A percentile compares a stretch with the other conserved stretches of the same genome.
Conservation (phyloP, 1,284 basidiomycete species). For the Tilletia caries region DNA sequence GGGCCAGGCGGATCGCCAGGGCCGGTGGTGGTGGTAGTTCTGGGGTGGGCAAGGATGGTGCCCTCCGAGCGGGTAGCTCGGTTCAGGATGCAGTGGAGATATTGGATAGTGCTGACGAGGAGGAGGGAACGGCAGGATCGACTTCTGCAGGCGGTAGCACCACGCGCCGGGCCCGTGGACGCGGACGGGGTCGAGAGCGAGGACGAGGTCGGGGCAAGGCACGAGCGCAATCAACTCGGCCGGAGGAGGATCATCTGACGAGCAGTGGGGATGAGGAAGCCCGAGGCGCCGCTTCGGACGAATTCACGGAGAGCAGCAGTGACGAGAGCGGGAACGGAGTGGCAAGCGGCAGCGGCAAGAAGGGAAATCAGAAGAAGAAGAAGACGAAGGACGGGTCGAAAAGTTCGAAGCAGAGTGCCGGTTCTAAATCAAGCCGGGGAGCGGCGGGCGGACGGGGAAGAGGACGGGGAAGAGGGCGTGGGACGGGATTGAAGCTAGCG, state of each 20-base stretch:
- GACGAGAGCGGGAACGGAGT: neutral
- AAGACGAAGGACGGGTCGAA: neutral
- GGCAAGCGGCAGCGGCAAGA: neutral
- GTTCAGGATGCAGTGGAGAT: neutral
- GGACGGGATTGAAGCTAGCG: neutral
- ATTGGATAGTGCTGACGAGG: neutral
- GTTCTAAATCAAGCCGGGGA: neutral
- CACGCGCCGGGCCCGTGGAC: neutral
- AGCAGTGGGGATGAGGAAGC: conserved; percentile 3
- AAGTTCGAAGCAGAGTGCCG: neutral
- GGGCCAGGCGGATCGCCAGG: neutral
- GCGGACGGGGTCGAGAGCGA: neutral
- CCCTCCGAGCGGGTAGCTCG: neutral
- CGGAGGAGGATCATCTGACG: neutral
- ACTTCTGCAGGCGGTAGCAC: neutral
- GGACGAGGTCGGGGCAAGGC: neutral
- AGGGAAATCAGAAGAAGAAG: neutral
- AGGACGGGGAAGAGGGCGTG: neutral
- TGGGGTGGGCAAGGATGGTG: neutral
- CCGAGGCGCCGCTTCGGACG: neutral
- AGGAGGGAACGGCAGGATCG: neutral
- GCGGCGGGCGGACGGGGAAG: neutral
- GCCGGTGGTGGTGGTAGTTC: too few relatives aligned
- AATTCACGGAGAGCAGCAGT: conserved; percentile 6
- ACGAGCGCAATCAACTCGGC: neutral